Evolutionary conservation across 1,139 yeast species (phyloP).

Genomic region (Yamadazyma blattariae): DNA sequence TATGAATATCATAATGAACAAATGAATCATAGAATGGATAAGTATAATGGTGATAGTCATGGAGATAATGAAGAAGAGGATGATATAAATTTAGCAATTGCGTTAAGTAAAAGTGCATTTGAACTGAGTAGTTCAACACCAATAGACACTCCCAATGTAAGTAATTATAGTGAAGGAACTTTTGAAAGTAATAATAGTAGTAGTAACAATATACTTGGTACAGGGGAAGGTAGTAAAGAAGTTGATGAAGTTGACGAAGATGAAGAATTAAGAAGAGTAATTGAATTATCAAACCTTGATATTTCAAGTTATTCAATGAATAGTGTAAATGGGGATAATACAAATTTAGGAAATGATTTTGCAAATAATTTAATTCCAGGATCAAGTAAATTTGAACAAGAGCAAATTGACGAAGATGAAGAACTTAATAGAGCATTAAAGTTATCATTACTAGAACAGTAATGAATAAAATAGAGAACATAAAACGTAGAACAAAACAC

Average conservation of each 20-base stretch:
- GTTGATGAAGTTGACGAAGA: constrained; percentile 19
- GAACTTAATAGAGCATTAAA: constrained; percentile 15
- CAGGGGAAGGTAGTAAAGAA: background rate
- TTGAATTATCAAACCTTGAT: constrained; percentile 27
- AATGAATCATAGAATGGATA: constrained; percentile 30
- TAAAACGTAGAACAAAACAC: no score
- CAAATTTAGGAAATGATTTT: no score
- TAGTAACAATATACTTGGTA: no score
- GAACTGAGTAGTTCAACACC: no score
- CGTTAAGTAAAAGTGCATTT: constrained; percentile 42
- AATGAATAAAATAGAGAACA: constrained; percentile 13
- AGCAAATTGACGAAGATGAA: constrained; percentile 17
- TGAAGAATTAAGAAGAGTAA: constrained; percentile 17
- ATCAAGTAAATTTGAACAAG: background rate
- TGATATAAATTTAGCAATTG: constrained; percentile 51
- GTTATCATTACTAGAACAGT: constrained; percentile 18
- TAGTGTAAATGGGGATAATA: no score
- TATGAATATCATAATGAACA: constrained; percentile 18
- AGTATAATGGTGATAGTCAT: constrained; percentile 37
- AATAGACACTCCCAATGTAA: background rate
- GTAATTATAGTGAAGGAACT: no score
- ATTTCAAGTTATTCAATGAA: background rate
- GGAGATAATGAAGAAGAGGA: constrained; percentile 33
- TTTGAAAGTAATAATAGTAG: no score
- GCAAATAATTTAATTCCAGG: background rate